Evolutionary conservation across 768 basidiomycete species (phyloP).

Genomic region (Chalciporus piperatus): DNA sequence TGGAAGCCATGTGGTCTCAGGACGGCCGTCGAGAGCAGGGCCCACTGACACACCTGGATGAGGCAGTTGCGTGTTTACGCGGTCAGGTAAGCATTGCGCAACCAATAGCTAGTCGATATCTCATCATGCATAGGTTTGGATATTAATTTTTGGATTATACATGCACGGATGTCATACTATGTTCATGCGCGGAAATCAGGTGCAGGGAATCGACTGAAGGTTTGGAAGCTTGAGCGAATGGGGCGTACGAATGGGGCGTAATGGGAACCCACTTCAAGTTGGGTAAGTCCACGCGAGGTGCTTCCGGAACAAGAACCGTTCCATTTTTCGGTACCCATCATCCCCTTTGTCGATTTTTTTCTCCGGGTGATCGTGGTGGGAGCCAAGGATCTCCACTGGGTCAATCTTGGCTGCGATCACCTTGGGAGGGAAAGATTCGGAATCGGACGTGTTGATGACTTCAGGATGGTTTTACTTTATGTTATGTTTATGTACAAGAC

Average conservation of each 20-base stretch:
- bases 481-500: slow-evolving; percentile 20
- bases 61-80: slow-evolving; percentile 8
- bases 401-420: background rate
- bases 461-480: background rate
- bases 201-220: slow-evolving; percentile 1
- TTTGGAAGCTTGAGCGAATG: background rate
- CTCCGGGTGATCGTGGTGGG: slow-evolving; percentile 16
- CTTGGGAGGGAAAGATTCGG: background rate
- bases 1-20: slow-evolving; percentile 10
- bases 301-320: background rate
- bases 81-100: slow-evolving; percentile 9
- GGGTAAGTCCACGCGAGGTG: slow-evolving; percentile 2
- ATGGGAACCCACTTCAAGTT: background rate
- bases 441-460: background rate
- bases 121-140: slow-evolving; percentile 12
- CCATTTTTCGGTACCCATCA: slow-evolving; percentile 3
- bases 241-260: slow-evolving; percentile 8
- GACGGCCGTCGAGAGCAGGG: slow-evolving; percentile 3
- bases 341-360: background rate
- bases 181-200: slow-evolving; percentile 28
- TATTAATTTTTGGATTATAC: slow-evolving; percentile 22
- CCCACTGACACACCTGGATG: background rate
- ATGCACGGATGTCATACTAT: slow-evolving; percentile 6
- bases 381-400: slow-evolving; percentile 3
- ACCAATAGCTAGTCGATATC: slow-evolving; percentile 6